These are phyloP conservation scores for Scedosporium minutisporum DNA, from an alignment of 2,329 filamentous ascomycete species.

Conservation along the genomic window DNA sequence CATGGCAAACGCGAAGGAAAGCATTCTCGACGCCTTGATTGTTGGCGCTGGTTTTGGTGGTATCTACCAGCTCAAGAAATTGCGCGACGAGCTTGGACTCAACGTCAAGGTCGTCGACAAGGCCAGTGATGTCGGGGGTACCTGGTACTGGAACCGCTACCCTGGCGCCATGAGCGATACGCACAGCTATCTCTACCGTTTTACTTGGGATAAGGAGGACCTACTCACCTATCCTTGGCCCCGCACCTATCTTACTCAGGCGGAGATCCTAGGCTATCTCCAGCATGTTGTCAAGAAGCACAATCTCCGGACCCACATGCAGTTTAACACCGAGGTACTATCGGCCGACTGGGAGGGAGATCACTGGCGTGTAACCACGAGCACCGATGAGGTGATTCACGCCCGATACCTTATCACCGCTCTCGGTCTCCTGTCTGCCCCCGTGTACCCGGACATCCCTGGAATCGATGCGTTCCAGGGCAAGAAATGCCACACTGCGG, in stretches of 20 bases:
- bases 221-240: constrained; percentile 7
- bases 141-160: constrained; percentile 18
- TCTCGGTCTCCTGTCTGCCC: no score
- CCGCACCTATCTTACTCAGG: constrained; percentile 1
- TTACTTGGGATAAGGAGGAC: constrained; percentile 8
- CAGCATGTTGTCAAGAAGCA: constrained; percentile 10
- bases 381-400: no score
- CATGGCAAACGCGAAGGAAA: no score
- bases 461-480: constrained; percentile 28
- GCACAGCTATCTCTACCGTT: constrained; percentile 6
- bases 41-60: no score
- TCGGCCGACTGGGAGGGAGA: constrained; percentile 23
- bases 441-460: no score
- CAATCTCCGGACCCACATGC: constrained; percentile 24
- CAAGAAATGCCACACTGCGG: constrained; percentile 26
- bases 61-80: background rate
- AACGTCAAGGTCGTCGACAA: constrained; percentile 12
- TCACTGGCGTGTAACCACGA: background rate
- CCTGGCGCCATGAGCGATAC: constrained; percentile 9
- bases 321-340: constrained; percentile 27
- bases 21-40: background rate
- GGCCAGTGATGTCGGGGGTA: constrained; percentile 14
- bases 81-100: no score
- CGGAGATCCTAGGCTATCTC: constrained; percentile 10
- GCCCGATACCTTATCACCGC: no score